phyloP scores from a whole-genome alignment of 805 yeast genomes.

The Suhomyces vadensis region DNA sequence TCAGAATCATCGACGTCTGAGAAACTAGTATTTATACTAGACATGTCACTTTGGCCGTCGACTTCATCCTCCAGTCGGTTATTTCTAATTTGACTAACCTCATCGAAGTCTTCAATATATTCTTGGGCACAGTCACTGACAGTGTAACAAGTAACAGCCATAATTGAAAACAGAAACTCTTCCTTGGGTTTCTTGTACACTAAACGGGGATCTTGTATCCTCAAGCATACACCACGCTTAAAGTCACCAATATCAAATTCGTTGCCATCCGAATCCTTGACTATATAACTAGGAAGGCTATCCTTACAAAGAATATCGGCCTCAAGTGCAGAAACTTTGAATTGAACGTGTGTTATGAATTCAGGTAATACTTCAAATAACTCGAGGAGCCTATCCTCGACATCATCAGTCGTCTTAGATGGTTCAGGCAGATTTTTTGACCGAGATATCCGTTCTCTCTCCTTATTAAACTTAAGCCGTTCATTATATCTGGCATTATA shows the following conservation, averaged over 20 bases:
- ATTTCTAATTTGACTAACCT: constrained; percentile 20
- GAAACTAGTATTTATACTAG: constrained; percentile 27
- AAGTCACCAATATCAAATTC: constrained; percentile 37
- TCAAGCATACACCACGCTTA: constrained; percentile 39
- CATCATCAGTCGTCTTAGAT: not conserved
- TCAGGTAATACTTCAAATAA: constrained; percentile 35
- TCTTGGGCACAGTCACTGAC: constrained; percentile 41
- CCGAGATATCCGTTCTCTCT: too few species aligned
- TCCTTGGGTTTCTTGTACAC: constrained; percentile 25
- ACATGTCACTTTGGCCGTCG: constrained; percentile 27
- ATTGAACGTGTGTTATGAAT: constrained; percentile 25
- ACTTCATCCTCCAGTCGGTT: constrained; percentile 18
- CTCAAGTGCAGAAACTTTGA: constrained; percentile 28
- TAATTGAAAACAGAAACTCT: constrained; percentile 20
- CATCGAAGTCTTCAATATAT: constrained; percentile 34
- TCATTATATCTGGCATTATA: constrained; percentile 18
- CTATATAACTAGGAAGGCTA: constrained; percentile 35
- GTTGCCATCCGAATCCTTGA: constrained; percentile 24
- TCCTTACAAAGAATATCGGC: constrained; percentile 42
- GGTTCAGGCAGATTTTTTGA: too few species aligned
- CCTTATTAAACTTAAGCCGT: not conserved
- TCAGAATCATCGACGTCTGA: constrained; percentile 20
- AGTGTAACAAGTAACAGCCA: constrained; percentile 33
- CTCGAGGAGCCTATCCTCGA: constrained; percentile 16
- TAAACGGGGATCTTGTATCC: constrained; percentile 22